phyloP scores from a whole-genome alignment of 164 flowering plant genomes.

The Platanus orientalis region DNA sequence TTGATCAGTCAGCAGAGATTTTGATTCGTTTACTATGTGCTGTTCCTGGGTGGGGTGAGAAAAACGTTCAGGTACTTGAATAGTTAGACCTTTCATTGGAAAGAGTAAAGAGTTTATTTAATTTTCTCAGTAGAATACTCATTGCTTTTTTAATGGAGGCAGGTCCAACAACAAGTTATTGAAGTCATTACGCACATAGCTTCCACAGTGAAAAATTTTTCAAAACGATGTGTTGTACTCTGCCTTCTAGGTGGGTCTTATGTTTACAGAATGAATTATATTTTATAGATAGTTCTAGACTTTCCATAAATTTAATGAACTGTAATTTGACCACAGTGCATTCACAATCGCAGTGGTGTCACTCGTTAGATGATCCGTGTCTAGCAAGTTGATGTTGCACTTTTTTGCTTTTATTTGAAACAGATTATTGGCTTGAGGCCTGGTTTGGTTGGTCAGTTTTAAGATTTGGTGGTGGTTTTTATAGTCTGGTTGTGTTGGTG shows the following conservation, averaged over 20 bases:
- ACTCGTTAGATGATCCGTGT: too few relatives aligned
- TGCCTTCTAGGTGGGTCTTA: conserved; percentile 61
- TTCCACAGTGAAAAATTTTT: conserved; percentile 67
- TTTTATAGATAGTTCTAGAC: too few relatives aligned
- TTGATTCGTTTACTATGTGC: conserved; percentile 77
- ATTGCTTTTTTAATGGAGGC: conserved; percentile 23
- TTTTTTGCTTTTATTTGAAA: too few relatives aligned
- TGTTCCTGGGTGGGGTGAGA: conserved; percentile 98
- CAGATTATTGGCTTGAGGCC: too few relatives aligned
- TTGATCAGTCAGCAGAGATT: conserved; percentile 71
- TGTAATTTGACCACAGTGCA: too few relatives aligned
- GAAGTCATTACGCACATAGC: conserved; percentile 72
- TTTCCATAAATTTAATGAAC: too few relatives aligned
- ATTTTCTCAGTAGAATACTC: background rate
- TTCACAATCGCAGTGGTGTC: too few relatives aligned
- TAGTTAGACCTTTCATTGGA: background rate
- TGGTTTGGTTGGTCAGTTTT: too few relatives aligned
- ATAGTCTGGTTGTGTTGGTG: too few relatives aligned
- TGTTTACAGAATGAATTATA: background rate
- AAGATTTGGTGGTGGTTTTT: too few relatives aligned
- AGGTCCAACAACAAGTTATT: conserved; percentile 97
- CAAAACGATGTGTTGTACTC: conserved; percentile 89
- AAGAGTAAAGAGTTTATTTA: too few relatives aligned
- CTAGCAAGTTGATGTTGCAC: too few relatives aligned
- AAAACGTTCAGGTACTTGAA: conserved; percentile 88